Evolutionary conservation across 129 eudicot species (phyloP).

Genomic region (Centrapalus pauciflorus): DNA sequence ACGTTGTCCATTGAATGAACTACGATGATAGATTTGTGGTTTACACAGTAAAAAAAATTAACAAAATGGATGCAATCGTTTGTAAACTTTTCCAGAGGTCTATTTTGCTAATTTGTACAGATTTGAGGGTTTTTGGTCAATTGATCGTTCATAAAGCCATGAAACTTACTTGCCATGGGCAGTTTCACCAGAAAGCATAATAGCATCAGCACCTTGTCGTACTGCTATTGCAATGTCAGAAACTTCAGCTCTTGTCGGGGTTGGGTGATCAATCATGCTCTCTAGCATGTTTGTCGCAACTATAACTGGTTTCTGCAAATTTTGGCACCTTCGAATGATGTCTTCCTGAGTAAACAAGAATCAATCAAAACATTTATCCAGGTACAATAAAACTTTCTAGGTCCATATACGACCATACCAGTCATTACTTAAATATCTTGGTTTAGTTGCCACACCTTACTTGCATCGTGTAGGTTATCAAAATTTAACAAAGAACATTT

Average conservation of each 20-base stretch:
- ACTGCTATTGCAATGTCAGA: slow-evolving; percentile 95
- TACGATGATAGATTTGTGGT: neutral
- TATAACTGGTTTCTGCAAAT: slow-evolving; percentile 91
- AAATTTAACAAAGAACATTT: neutral
- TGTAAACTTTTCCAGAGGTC: neutral
- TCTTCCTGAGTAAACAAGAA: slow-evolving; percentile 59
- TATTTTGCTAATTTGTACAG: neutral
- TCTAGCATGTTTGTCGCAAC: slow-evolving; percentile 99
- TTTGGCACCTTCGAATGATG: slow-evolving; percentile 77
- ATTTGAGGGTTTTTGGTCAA: neutral
- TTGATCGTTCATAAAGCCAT: neutral
- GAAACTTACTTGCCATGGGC: slow-evolving; percentile 93
- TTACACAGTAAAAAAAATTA: too few relatives aligned
- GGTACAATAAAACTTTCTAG: too few relatives aligned
- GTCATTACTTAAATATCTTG: too few relatives aligned
- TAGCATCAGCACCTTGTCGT: slow-evolving; percentile 84
- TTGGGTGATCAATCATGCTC: slow-evolving; percentile 97
- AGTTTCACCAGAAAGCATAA: slow-evolving; percentile 99
- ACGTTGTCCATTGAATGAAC: neutral
- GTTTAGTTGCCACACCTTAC: too few relatives aligned
- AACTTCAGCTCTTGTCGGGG: slow-evolving; percentile 99
- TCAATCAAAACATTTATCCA: neutral
- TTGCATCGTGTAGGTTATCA: neutral
- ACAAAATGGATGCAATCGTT: neutral
- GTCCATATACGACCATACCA: too few relatives aligned